A percentile compares a stretch with the other conserved stretches of the same genome.
Evolutionary conservation across 2,329 filamentous ascomycete species (phyloP).

Genomic region (Scedosporium boydii): DNA sequence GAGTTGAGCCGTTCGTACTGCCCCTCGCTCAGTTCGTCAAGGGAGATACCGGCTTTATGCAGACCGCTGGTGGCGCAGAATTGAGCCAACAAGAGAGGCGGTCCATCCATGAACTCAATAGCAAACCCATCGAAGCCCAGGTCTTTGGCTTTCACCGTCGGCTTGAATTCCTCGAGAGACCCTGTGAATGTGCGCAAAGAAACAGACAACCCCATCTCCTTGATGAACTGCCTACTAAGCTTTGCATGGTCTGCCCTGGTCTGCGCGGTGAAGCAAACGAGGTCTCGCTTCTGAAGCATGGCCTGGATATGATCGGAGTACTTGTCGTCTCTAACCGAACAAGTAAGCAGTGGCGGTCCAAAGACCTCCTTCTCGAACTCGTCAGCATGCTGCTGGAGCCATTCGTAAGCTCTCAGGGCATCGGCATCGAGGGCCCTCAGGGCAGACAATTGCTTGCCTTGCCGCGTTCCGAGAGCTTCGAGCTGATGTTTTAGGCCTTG

Average conservation of each 20-base stretch:
- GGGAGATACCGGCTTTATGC: slow-evolving; percentile 57
- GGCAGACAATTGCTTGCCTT: slow-evolving; percentile 62
- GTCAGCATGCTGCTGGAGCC: slow-evolving; percentile 64
- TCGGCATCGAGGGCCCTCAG: slow-evolving; percentile 54
- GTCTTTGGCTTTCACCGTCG: slow-evolving; percentile 36
- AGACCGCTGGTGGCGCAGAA: slow-evolving; percentile 66
- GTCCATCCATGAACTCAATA: slow-evolving; percentile 69
- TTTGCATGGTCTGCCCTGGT: slow-evolving; percentile 64
- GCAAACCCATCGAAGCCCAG: slow-evolving; percentile 73
- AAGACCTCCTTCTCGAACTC: slow-evolving; percentile 69
- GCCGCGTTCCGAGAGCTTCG: slow-evolving; percentile 57
- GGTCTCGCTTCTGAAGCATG: slow-evolving; percentile 40
- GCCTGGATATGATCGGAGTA: slow-evolving; percentile 50
- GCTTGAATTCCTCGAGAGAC: slow-evolving; percentile 42
- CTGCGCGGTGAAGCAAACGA: slow-evolving; percentile 67
- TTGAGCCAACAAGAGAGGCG: slow-evolving; percentile 77
- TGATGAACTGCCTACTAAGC: slow-evolving; percentile 57
- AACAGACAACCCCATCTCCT: slow-evolving; percentile 57
- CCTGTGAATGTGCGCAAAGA: slow-evolving; percentile 56
- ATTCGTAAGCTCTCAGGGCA: slow-evolving; percentile 63
- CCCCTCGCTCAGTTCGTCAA: slow-evolving; percentile 52
- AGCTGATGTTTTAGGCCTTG: slow-evolving; percentile 37
- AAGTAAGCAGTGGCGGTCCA: slow-evolving; percentile 71
- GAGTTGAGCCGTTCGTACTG: slow-evolving; percentile 58
- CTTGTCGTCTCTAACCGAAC: slow-evolving; percentile 63